Evolutionary conservation across 108 stramenopile genomes (phyloP), one percentile per base, ranked within the genome.

Genomic region (Cyclostephanos tholiformis): DNA sequence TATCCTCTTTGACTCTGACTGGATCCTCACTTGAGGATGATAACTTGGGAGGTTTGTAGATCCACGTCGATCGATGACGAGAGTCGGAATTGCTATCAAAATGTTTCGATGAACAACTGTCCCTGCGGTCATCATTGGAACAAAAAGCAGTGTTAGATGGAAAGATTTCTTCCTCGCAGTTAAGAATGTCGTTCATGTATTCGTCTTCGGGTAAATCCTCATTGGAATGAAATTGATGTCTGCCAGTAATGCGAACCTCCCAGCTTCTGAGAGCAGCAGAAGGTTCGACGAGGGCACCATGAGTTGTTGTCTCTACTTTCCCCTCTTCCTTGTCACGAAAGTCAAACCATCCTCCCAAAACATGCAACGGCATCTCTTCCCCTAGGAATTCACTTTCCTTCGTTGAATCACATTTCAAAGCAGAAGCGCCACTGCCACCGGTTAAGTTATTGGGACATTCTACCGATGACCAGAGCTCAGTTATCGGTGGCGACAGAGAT

Each of bases 401-500:
- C 22, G 7, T 39, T 22, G 16, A 20, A 44, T 74, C 52, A 64
- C 73, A 65, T 1, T 20, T 53, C 25, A 53, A 53, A 6, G 65
- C 63, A 64, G 22, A 41, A 19, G 41, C 20, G 29, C 44, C 29
- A 22, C 17, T 17, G 5, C 49, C 57, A 59, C 26, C 49, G 23
- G 52, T 23, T 2, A 41, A 46, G 22, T 58, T 30, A 14, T 65
- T 58, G 7, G 65, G 12, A 51, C 69, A 27, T 29, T 77, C 76
- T 14, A 77, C 76, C 27, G 69, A 51, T 44, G 76, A 70, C 76
- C 76, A 77, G 11, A 77, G 51, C 49, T 77, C 76, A 65, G 70
- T 71, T 48, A 77, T 77, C 17, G 76, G 76, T 49, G 76, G 76
- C 35, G 67, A 25, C 30, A 66, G 19, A 9, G 65, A 44, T 22